phyloP scores from a whole-genome alignment of 2,329 filamentous ascomycete genomes.

The Rutstroemia sp. region DNA sequence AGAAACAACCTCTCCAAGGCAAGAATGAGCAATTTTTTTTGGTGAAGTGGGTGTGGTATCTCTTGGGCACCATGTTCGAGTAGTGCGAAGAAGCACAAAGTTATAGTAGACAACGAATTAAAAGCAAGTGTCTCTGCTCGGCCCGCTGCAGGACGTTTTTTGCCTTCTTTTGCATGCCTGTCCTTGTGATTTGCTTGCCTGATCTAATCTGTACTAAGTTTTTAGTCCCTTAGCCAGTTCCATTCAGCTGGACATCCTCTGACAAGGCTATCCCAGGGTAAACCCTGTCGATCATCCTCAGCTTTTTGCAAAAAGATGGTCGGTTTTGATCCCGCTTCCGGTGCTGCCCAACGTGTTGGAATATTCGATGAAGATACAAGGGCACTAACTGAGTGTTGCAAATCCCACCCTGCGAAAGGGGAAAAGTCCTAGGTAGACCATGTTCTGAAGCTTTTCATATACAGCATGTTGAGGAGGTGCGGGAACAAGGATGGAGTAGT shows the following conservation, averaged over 20 bases:
- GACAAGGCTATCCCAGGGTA: not conserved
- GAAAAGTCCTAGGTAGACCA: too few relatives aligned
- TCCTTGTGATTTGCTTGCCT: not conserved
- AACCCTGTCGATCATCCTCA: not conserved
- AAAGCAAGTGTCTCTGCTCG: conserved; percentile 20
- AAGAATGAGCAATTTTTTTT: not conserved
- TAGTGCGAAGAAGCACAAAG: not conserved
- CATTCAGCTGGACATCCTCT: conserved; percentile 4
- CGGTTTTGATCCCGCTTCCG: too few relatives aligned
- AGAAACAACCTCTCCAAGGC: not conserved
- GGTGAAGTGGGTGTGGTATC: not conserved
- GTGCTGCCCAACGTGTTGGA: not conserved
- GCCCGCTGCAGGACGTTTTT: conserved; percentile 26
- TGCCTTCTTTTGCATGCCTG: conserved; percentile 5
- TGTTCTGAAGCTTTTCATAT: too few relatives aligned
- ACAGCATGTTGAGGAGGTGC: not conserved
- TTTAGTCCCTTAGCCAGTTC: not conserved
- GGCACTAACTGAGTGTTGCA: too few relatives aligned
- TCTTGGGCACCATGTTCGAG: not conserved
- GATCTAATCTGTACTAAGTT: not conserved
- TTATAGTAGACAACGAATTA: not conserved
- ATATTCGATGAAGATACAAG: too few relatives aligned
- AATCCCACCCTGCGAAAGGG: not conserved
- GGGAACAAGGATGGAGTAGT: not conserved
- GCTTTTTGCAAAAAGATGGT: not conserved